Evolutionary conservation across 345 rosid species (phyloP).

Genomic region (Bretschneidera sinensis): DNA sequence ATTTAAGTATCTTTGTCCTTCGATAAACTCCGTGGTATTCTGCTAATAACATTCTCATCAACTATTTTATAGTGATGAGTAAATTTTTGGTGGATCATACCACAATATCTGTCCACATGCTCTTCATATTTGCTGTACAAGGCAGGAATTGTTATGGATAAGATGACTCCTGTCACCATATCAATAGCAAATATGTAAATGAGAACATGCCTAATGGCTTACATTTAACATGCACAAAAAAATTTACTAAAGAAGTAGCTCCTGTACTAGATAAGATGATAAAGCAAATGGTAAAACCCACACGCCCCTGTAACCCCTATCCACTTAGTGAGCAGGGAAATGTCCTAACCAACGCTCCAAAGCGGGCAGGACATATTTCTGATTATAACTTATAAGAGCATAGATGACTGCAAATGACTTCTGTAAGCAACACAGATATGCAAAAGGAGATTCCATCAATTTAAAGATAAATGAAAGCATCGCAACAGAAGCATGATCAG

Average conservation of each 20-base stretch:
- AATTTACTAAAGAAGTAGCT: no score
- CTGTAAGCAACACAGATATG: background rate
- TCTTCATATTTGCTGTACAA: slow-evolving; percentile 66
- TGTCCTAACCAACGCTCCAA: no score
- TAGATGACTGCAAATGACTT: background rate
- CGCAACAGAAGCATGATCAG: background rate
- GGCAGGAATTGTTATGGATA: slow-evolving; percentile 79
- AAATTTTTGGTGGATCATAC: slow-evolving; percentile 55
- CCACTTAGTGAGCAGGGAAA: no score
- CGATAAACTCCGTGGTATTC: slow-evolving; percentile 56
- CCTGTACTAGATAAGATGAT: no score
- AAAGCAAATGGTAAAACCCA: no score
- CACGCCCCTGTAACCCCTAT: no score
- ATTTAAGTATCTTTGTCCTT: slow-evolving; percentile 47
- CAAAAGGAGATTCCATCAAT: background rate
- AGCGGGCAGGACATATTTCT: no score
- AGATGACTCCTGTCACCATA: slow-evolving; percentile 52
- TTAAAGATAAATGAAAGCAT: background rate
- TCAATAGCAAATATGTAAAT: slow-evolving; percentile 12
- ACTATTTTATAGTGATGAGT: slow-evolving; percentile 74
- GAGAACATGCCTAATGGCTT: background rate
- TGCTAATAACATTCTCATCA: slow-evolving; percentile 65
- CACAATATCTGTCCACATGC: slow-evolving; percentile 63
- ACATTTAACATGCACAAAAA: background rate
- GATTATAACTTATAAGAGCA: no score